Evolutionary conservation across 345 rosid genomes (phyloP).

Genomic region (Reutealis trisperma): DNA sequence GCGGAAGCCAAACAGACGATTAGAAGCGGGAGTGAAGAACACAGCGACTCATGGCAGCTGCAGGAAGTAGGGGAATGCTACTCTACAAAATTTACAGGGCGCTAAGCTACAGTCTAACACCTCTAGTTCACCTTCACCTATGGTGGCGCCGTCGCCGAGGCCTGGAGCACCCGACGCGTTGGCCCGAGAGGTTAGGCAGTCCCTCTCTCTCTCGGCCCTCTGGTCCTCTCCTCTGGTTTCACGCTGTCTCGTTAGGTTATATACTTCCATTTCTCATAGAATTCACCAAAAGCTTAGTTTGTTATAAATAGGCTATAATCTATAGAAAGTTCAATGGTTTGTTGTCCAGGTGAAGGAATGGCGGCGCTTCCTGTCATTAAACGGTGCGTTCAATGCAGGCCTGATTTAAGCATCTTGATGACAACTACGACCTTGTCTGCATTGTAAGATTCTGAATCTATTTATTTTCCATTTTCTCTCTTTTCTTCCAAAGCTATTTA

Average conservation of each 20-base stretch:
- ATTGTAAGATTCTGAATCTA: slow-evolving; percentile 40
- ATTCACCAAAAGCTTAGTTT: background rate
- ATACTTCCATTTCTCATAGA: background rate
- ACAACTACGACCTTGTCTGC: slow-evolving; percentile 77
- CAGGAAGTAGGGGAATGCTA: slow-evolving; percentile 41
- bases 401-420: slow-evolving; percentile 67
- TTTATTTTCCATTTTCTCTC: background rate
- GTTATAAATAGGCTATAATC: too few relatives aligned
- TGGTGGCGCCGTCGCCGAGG: slow-evolving; percentile 72
- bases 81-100: slow-evolving; percentile 69
- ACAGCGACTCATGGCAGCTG: background rate
- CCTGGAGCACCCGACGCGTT: slow-evolving; percentile 70
- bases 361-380: slow-evolving; percentile 83
- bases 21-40: background rate
- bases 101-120: slow-evolving; percentile 56
- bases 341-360: slow-evolving; percentile 81
- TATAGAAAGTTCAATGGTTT: background rate
- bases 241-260: slow-evolving; percentile 83
- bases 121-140: slow-evolving; percentile 64
- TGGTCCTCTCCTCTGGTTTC: slow-evolving; percentile 85
- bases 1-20: background rate
- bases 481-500: background rate
- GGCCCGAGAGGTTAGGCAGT: slow-evolving; percentile 81
- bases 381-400: slow-evolving; percentile 49
- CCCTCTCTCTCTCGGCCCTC: slow-evolving; percentile 69